phyloP scores from a whole-genome alignment of 2,329 filamentous ascomycete species.

The Sporothrix humicola region DNA sequence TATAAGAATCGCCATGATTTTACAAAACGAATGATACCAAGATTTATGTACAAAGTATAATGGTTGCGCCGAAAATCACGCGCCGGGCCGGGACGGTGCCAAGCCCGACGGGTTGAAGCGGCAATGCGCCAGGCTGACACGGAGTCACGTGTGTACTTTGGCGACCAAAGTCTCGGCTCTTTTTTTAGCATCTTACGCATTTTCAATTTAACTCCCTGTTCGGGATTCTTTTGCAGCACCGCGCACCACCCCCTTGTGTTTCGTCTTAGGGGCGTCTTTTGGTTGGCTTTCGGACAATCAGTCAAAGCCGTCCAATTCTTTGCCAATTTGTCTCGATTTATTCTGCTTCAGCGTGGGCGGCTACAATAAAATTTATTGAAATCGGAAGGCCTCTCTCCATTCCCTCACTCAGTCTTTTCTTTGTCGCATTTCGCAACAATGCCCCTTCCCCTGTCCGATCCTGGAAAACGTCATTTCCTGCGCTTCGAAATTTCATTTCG shows the following conservation, averaged over 20 bases:
- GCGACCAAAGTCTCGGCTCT: constrained; percentile 19
- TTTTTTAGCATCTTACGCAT: constrained; percentile 16
- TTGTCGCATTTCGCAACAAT: neutral
- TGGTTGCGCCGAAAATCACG: constrained; percentile 17
- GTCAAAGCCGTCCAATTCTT: neutral
- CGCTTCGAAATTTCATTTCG: constrained; percentile 1
- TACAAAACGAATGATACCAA: neutral
- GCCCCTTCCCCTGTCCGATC: neutral
- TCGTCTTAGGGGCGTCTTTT: constrained; percentile 1
- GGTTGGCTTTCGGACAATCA: neutral
- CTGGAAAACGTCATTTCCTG: constrained; percentile 13
- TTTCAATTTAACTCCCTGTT: constrained; percentile 23
- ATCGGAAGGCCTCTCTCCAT: constrained; percentile 8
- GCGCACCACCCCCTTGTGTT: constrained; percentile 19
- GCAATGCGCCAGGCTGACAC: constrained; percentile 35
- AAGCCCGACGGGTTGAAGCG: constrained; percentile 21
- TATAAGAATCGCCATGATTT: fast-evolving
- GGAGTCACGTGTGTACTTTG: constrained; percentile 37
- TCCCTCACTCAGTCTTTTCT: neutral
- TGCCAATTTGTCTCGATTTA: neutral
- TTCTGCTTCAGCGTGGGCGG: constrained; percentile 24
- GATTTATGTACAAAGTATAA: neutral
- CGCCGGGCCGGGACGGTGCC: constrained; percentile 32
- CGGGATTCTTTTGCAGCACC: neutral
- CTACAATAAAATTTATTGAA: neutral